phyloP scores from a whole-genome alignment of 2,329 filamentous ascomycete genomes.

The Microcera coccophila region DNA sequence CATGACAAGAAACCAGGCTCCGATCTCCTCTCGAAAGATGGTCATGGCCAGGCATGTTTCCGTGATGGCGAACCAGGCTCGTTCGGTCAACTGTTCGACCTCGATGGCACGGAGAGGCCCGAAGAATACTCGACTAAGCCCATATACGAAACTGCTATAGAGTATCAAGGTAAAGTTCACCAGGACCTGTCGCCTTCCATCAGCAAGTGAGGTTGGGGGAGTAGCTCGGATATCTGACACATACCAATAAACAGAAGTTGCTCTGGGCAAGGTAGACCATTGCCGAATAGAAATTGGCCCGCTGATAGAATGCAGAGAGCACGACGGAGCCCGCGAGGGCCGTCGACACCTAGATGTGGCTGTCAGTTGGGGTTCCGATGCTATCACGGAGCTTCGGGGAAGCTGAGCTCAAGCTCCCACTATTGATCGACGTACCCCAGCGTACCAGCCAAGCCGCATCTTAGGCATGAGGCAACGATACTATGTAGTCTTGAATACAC shows the following conservation, averaged over 20 bases:
- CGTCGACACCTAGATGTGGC: constrained; percentile 63
- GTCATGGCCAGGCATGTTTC: constrained; percentile 98
- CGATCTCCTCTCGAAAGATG: constrained; percentile 92
- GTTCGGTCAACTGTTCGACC: constrained; percentile 94
- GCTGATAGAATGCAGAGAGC: constrained; percentile 86
- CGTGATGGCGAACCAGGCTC: constrained; percentile 95
- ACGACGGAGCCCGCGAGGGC: constrained; percentile 80
- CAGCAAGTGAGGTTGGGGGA: constrained; percentile 5
- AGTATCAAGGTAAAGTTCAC: constrained; percentile 84
- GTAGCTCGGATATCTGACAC: constrained; percentile 23
- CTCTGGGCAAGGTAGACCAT: constrained; percentile 96
- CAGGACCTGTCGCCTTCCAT: constrained; percentile 59
- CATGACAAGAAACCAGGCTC: constrained; percentile 93
- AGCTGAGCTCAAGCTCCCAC: constrained; percentile 18
- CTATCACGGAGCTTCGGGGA: constrained; percentile 18
- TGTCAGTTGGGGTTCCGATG: constrained; percentile 17
- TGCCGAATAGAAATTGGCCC: constrained; percentile 97
- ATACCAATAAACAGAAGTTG: constrained; percentile 87
- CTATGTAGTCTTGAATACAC: constrained; percentile 8
- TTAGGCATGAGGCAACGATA: constrained; percentile 33
- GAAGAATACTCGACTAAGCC: constrained; percentile 84
- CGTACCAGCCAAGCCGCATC: constrained; percentile 59
- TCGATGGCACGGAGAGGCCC: constrained; percentile 88
- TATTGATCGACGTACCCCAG: constrained; percentile 51
- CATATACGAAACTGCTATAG: constrained; percentile 77